A percentile compares a stretch with the other conserved stretches of the same genome.
Evolutionary conservation across 1,139 yeast species (phyloP).

Genomic region (Pichia cactophila): DNA sequence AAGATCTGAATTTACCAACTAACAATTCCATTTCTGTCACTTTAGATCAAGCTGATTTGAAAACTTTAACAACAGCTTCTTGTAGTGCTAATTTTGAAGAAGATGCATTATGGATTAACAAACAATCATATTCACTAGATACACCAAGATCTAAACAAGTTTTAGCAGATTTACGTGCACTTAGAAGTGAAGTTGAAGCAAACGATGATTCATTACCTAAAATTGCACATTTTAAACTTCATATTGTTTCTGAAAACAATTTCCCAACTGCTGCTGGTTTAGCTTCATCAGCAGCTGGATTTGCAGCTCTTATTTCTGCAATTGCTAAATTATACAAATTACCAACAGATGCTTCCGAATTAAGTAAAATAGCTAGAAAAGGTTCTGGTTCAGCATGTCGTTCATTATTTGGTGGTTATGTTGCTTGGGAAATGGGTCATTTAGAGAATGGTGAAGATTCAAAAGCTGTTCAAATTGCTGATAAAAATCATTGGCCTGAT

Average conservation of each 20-base stretch:
- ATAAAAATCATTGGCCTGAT: conserved; percentile 79
- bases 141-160: conserved; percentile 73
- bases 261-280: conserved; percentile 99
- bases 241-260: conserved; percentile 87
- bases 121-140: conserved; percentile 33
- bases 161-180: conserved; percentile 61
- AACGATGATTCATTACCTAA: conserved; percentile 46
- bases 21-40: conserved; percentile 95
- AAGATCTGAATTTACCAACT: conserved; percentile 80
- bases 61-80: conserved; percentile 86
- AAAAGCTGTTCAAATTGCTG: conserved; percentile 85
- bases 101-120: conserved; percentile 81
- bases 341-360: conserved; percentile 73
- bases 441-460: conserved; percentile 74
- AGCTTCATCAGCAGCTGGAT: conserved; percentile 97
- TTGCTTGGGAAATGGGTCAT: conserved; percentile 97
- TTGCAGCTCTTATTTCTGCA: conserved; percentile 88
- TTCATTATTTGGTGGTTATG: conserved; percentile 93
- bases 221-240: conserved; percentile 59
- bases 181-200: conserved; percentile 52
- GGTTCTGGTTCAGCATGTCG: conserved; percentile 99
- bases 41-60: conserved; percentile 76
- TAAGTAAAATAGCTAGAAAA: conserved; percentile 90
- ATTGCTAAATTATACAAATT: conserved; percentile 75
- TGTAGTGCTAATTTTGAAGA: conserved; percentile 48